A percentile compares a stretch with the other conserved stretches of the same genome.
Evolutionary conservation across 2,329 filamentous ascomycete species (phyloP).

Genomic region (Aspergillus sp.): DNA sequence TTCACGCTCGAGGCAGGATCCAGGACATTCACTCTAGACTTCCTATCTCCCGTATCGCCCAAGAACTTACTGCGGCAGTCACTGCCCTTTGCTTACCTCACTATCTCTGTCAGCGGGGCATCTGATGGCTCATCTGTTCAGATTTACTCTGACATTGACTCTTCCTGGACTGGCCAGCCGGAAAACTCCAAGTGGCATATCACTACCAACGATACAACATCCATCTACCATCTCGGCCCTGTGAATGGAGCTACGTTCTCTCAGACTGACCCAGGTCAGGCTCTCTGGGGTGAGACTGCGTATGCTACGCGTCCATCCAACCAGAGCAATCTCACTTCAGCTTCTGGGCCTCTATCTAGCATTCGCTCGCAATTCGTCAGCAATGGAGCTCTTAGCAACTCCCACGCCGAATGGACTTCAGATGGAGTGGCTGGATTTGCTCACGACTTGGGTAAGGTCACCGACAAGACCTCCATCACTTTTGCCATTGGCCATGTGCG

Average conservation of each 20-base stretch:
- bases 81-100: slow-evolving; percentile 38
- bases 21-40: slow-evolving; percentile 33
- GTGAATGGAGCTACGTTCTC: slow-evolving; percentile 23
- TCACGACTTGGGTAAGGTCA: slow-evolving; percentile 30
- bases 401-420: slow-evolving; percentile 17
- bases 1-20: slow-evolving; percentile 31
- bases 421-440: slow-evolving; percentile 28
- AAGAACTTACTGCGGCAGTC: slow-evolving; percentile 36
- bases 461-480: slow-evolving; percentile 20
- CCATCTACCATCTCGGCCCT: slow-evolving; percentile 24
- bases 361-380: slow-evolving; percentile 25
- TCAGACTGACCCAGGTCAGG: slow-evolving; percentile 26
- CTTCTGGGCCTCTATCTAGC: slow-evolving; percentile 18
- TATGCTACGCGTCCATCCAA: slow-evolving; percentile 29
- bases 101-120: slow-evolving; percentile 24
- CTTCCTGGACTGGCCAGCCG: slow-evolving; percentile 33
- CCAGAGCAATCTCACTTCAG: slow-evolving; percentile 17
- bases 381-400: slow-evolving; percentile 21
- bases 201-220: slow-evolving; percentile 18
- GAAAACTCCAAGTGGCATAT: slow-evolving; percentile 17
- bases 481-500: slow-evolving; percentile 36
- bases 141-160: slow-evolving; percentile 37
- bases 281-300: slow-evolving; percentile 34
- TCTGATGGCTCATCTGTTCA: slow-evolving; percentile 22
- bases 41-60: slow-evolving; percentile 38